Base-by-base conservation (phyloP, 495 filamentous ascomycete genomes). In the Bombardia bombarda region DNA sequence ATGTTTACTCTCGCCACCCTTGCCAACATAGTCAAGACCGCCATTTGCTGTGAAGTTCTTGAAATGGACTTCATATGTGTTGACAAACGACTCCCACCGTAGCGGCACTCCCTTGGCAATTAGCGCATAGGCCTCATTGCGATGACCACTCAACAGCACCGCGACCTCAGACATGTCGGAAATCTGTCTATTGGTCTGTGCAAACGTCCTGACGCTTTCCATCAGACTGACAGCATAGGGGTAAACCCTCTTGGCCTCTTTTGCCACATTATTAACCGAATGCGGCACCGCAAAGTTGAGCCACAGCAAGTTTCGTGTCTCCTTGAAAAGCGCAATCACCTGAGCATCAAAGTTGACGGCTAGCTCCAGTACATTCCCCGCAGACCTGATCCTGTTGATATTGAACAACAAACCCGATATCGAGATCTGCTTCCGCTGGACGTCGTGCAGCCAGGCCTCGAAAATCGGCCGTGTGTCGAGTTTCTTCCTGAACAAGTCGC, bases 191-290 rank as follows among this genome's bases (percentile, higher is more conserved):
- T 75, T 84, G 1, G 87, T 95, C 64, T 99, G 92, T 3, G 85
- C 72, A 53, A 90, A 80, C 0, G 87, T 96, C 36, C 88, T 78
- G 8, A 95, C 85, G 55, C 85, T 95, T 65, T 99, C 92, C 90
- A 99, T 99, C 53, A 99, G 63, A 55, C 89, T 96, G 43, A 97
- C 89, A 16, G 92, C 92, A 56, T 90, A 97, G 2, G 92, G 92
- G 56, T 99, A 99, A 8, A 97, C 92, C 28, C 90, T 77, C 60
- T 93, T 95, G 1, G 92, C 93, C 56, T 97, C 92, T 63, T 95
- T 97, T 3, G 92, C 93, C 47, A 93, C 84, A 50, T 87, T 97
- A 73, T 81, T 95, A 55, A 99, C 83, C 1, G 83, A 74, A 67
- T 97, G 92, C 19, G 93, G 92, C 21, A 99, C 86, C 40, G 83